Evolutionary conservation across 176 grass and related monocot species (phyloP), one percentile per base, ranked within the genome.

Genomic region (Hsuehochloa calcarea): DNA sequence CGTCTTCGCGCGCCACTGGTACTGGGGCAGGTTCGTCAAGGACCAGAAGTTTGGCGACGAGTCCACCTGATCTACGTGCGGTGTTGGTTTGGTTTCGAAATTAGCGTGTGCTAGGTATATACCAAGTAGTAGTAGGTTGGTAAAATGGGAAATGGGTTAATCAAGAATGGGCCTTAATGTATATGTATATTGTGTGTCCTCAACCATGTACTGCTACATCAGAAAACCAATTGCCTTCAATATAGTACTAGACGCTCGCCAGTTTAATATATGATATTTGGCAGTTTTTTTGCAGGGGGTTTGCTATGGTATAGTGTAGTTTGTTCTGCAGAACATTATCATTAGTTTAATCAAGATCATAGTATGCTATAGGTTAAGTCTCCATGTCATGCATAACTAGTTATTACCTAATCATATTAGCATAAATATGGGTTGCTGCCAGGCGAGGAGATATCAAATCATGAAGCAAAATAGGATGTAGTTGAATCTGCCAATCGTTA

Each of bases 1-100:
- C 26, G 85, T 95, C 75, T 95, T 89, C 79, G 83, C 74, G n/a
- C 82, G 80, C 7, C 93, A 95, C 83, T 92, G 90, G 93, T 92
- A 90, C 83, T 95, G 90, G 93, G 56, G 80, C 17, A 89, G 90
- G 46, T 94, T 94, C 85, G 50, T 90, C 80, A 69, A 87, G 69
- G 89, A 75, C 23, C 50, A 87, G 13, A 83, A 87, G 61, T 54
- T 69, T 4, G 85, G 51, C 2, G 77, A 59, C 52, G 90, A 61
- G 77, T 88, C 85, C 11, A 72, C 45, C 82, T 87, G 4, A 52
- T 26, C 11, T 63, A 14, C 34, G 62, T 76, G 81, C 75, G 37
- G 35, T 14, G 37, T n/a, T 45, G 66, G 9, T 66, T 11, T 81
- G 65, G 8, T 27, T 41, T 47, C 58, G 17, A 9, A 50, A 45